Percentiles rank a stretch among this genome's conserved stretches.
These are phyloP conservation scores for Pigoraptor vietnamica DNA, from an alignment of 78 protist species.

Conservation along the genomic window DNA sequence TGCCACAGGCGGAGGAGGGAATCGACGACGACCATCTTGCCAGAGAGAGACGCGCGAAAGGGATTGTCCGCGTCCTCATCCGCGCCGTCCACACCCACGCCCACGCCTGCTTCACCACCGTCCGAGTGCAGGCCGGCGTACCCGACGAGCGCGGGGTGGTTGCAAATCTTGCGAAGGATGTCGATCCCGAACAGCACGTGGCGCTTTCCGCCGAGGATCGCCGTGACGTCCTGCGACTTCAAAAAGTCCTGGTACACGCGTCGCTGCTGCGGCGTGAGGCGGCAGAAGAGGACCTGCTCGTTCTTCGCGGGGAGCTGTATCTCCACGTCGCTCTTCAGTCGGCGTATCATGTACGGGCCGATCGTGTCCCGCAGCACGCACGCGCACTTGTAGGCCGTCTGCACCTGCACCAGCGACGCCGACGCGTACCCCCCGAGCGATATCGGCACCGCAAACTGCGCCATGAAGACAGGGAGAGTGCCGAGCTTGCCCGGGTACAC, in stretches of 20 bases:
- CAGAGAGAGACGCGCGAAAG: conserved; percentile 13
- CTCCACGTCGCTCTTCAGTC: conserved; percentile 81
- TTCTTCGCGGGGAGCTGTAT: conserved; percentile 72
- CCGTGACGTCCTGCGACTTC: background rate
- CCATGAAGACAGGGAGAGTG: conserved; percentile 44
- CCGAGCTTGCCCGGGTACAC: conserved; percentile 93
- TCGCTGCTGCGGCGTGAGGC: conserved; percentile 76
- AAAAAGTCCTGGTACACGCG: conserved; percentile 63
- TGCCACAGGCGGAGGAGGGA: conserved; percentile 78
- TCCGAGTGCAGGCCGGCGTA: background rate
- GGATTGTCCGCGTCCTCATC: background rate
- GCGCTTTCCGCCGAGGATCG: conserved; percentile 27
- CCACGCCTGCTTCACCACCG: background rate
- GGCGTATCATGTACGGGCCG: conserved; percentile 82
- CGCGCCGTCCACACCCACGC: background rate
- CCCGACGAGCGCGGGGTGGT: conserved; percentile 85
- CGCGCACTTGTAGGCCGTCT: conserved; percentile 79
- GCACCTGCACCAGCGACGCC: conserved; percentile 58
- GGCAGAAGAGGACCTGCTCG: conserved; percentile 90
- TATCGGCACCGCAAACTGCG: conserved; percentile 82
- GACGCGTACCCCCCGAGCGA: conserved; percentile 68
- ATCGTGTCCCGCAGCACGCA: conserved; percentile 78
- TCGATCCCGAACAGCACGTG: conserved; percentile 58
- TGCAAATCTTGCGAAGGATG: conserved; percentile 85
- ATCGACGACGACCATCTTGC: conserved; percentile 72